Percentiles rank a stretch among this genome's conserved stretches.
Evolutionary conservation across 139 green algal genomes (phyloP).

Genomic region (Chlamydomonas schloesseri): DNA sequence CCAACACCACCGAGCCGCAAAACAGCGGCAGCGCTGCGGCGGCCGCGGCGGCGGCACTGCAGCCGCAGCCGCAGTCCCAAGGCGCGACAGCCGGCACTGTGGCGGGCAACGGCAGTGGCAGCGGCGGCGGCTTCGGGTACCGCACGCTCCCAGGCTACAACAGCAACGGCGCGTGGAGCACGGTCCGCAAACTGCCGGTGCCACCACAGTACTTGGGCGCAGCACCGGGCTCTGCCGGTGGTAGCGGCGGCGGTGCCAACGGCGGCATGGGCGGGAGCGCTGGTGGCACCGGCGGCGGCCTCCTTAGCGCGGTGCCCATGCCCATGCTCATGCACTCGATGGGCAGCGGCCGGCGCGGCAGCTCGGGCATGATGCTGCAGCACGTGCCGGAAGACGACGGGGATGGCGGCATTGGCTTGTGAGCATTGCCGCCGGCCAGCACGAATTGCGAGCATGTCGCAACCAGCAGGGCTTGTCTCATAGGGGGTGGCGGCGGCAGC

Average conservation of each 20-base stretch:
- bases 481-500: too few relatives aligned
- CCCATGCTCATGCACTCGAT: neutral
- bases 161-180: neutral
- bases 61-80: neutral
- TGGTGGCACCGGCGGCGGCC: too few relatives aligned
- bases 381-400: constrained; percentile 11
- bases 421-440: too few relatives aligned
- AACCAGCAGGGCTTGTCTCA: too few relatives aligned
- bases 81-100: too few relatives aligned
- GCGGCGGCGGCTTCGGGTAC: neutral
- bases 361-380: constrained; percentile 3
- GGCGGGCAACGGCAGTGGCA: too few relatives aligned
- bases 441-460: too few relatives aligned
- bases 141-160: neutral
- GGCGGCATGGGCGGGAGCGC: too few relatives aligned
- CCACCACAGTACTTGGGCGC: neutral
- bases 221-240: too few relatives aligned
- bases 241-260: too few relatives aligned
- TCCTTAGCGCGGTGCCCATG: too few relatives aligned
- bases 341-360: neutral
- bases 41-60: neutral
- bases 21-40: neutral
- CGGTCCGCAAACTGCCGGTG: neutral
- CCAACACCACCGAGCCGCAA: too few relatives aligned
- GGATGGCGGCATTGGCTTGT: neutral